These are phyloP conservation scores for Nitzschia sp. DNA, from an alignment of 108 stramenopile genomes.

Conservation along the genomic window DNA sequence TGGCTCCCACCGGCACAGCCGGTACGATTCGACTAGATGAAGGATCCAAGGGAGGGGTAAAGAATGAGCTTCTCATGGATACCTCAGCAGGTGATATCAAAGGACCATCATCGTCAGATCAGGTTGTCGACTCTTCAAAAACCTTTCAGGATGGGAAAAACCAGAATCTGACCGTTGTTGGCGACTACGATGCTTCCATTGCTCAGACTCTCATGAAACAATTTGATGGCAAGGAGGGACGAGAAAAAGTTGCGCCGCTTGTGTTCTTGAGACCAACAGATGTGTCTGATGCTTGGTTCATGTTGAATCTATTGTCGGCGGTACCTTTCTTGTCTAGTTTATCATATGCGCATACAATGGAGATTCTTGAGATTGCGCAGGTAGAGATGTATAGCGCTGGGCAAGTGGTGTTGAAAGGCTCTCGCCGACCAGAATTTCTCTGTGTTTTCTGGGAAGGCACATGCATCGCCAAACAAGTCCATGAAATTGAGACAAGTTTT, in stretches of 20 bases:
- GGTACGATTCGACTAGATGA: conserved; percentile 69
- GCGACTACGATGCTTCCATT: background rate
- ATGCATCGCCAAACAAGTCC: conserved; percentile 33
- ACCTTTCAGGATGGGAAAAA: conserved; percentile 2
- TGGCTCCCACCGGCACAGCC: conserved; percentile 78
- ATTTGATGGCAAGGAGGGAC: background rate
- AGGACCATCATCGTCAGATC: background rate
- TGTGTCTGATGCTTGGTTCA: conserved; percentile 80
- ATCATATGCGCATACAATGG: conserved; percentile 72
- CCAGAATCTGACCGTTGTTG: conserved; percentile 12
- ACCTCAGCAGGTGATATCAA: background rate
- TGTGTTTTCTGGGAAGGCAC: conserved; percentile 80
- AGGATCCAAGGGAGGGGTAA: background rate
- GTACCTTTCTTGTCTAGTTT: conserved; percentile 73
- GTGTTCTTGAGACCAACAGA: conserved; percentile 70
- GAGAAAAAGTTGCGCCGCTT: conserved; percentile 38
- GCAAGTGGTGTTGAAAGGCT: conserved; percentile 48
- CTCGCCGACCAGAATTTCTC: conserved; percentile 43
- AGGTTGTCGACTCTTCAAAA: background rate
- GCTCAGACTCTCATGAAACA: background rate
- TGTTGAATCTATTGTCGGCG: conserved; percentile 66
- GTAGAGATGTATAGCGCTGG: conserved; percentile 51
- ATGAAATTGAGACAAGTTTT: background rate
- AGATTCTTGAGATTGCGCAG: conserved; percentile 68
- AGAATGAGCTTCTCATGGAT: background rate